Conservation (phyloP, 805 yeast species). For the Saturnispora quitensis region DNA sequence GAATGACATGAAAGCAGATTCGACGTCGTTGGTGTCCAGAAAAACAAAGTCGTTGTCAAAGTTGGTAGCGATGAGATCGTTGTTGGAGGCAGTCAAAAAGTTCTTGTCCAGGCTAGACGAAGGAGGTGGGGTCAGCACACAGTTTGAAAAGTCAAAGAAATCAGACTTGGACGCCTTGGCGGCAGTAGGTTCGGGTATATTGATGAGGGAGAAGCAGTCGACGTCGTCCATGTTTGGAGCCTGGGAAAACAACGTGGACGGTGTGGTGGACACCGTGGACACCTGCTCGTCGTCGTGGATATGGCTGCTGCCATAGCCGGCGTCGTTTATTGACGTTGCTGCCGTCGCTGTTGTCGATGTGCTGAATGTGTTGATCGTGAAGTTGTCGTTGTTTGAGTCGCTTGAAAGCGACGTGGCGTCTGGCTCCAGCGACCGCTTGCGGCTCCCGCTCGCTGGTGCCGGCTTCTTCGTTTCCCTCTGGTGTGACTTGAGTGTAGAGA, state of each 20-base stretch:
- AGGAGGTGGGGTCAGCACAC: slow-evolving; percentile 1
- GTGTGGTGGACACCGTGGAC: slow-evolving; percentile 20
- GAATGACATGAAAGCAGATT: neutral
- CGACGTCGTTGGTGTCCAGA: neutral
- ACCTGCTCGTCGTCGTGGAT: slow-evolving; percentile 19
- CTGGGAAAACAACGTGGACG: slow-evolving; percentile 18
- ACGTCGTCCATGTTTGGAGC: slow-evolving; percentile 1
- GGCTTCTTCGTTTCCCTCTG: neutral
- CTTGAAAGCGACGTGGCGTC: slow-evolving; percentile 1
- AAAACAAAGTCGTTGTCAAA: neutral
- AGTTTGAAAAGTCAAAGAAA: neutral
- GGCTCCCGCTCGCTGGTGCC: neutral
- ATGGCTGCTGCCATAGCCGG: slow-evolving; percentile 26
- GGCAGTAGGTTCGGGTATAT: slow-evolving; percentile 1
- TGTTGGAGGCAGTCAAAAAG: neutral
- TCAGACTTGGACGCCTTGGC: neutral
- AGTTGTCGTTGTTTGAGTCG: neutral
- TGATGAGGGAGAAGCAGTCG: slow-evolving; percentile 5
- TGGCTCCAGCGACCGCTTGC: slow-evolving; percentile 1
- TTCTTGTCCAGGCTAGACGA: neutral
- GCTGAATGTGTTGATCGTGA: neutral
- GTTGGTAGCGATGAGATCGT: neutral
- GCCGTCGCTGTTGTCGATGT: too few species aligned
- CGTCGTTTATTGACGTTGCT: slow-evolving; percentile 9
- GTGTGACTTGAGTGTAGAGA: slow-evolving; percentile 28